phyloP scores from a whole-genome alignment of 2,329 filamentous ascomycete species.

The Teratosphaeria gauchensis region DNA sequence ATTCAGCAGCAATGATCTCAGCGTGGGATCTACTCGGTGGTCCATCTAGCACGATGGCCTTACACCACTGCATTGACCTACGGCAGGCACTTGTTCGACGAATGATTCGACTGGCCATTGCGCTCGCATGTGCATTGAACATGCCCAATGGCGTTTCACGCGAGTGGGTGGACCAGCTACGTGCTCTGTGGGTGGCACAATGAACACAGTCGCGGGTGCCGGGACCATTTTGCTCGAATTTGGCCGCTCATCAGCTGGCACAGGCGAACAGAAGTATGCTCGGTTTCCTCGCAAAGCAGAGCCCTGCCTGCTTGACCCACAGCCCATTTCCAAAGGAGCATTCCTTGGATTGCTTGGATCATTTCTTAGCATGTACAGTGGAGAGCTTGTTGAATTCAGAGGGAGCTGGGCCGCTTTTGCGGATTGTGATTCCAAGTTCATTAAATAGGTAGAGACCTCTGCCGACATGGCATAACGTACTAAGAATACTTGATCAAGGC shows the following conservation, averaged over 20 bases:
- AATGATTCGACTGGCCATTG: constrained; percentile 14
- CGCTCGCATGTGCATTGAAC: constrained; percentile 14
- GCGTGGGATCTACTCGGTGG: constrained; percentile 17
- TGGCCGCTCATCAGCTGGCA: constrained; percentile 15
- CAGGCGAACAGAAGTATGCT: constrained; percentile 16
- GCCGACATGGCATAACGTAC: constrained; percentile 8
- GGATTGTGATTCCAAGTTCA: neutral
- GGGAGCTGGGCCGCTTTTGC: constrained; percentile 22
- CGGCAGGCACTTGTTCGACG: constrained; percentile 9
- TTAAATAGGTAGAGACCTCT: neutral
- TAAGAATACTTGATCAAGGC: constrained; percentile 28
- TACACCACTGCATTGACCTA: constrained; percentile 4
- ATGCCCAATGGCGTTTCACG: constrained; percentile 14
- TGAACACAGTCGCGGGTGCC: constrained; percentile 12
- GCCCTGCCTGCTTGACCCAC: constrained; percentile 13
- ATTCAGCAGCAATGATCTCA: constrained; percentile 18
- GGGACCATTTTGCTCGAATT: constrained; percentile 18
- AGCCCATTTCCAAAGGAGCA: constrained; percentile 13
- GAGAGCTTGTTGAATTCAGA: constrained; percentile 17
- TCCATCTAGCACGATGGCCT: constrained; percentile 10
- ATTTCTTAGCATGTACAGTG: constrained; percentile 17
- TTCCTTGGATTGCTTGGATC: constrained; percentile 24
- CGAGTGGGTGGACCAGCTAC: constrained; percentile 15
- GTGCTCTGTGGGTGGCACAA: constrained; percentile 15
- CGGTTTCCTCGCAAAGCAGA: constrained; percentile 13